Base-by-base conservation (phyloP, 805 yeast species). In the Diddensiella santjacobensis region DNA sequence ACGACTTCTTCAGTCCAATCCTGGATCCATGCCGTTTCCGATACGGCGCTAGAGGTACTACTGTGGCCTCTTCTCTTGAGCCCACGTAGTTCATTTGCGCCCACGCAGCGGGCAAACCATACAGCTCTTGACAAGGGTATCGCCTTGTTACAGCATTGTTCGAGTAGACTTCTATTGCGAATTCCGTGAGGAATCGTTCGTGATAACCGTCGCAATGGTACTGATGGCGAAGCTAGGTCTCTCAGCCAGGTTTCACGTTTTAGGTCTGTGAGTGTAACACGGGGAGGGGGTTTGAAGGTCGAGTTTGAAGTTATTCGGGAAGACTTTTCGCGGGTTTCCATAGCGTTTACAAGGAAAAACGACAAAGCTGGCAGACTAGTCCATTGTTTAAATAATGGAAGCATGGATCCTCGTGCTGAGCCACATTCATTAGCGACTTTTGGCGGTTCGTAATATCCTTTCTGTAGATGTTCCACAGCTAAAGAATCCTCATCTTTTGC, bases 1-100 rank as follows among this genome's bases (percentile, higher is more conserved):
- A 81, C 73, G 13, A 90, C 81, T 55, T 86, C 95, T 37, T 81
- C 85, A 0, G 97, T 86, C 98, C 98, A 91, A 61, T 88, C 96
- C 49, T 78, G 79, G 17, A 83, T 71, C 88, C 96, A 84, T 42
- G 74, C 78, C 20, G 68, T 63, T 50, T 81, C 84, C n/a, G 58
- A 23, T 40, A 47, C 33, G 17, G 50, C 37, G n/a, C 48, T 44
- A 11, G 57, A 40, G 19, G 44, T 44, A 19, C 36, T 58, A 22
- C 55, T 45, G 31, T 60, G 64, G 18, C 71, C 74, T 52, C 77
- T 79, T 39, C 86, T 66, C 52, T 75, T 77, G 42, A 81, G 58
- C 13, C 79, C 79, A 22, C 85, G 64, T 29, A 80, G 71, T 57
- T 88, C 96, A 53, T 89, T 85, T 10, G 86, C 81, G 20, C 90